A percentile compares a stretch with the other conserved stretches of the same genome.
phyloP scores from a whole-genome alignment of 2,329 filamentous ascomycete genomes.

The Spiromastix sp. region DNA sequence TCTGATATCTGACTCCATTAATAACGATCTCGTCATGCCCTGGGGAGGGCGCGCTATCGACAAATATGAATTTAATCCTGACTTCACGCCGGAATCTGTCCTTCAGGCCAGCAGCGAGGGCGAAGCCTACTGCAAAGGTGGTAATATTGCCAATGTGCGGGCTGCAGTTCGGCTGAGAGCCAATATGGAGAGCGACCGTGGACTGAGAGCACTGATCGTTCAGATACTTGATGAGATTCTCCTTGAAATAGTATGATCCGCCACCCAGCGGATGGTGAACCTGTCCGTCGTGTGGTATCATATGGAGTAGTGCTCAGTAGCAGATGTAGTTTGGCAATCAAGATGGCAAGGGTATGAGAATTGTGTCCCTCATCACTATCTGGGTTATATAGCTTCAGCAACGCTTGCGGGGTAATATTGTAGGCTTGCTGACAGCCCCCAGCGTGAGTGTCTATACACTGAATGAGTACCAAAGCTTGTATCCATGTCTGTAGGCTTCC shows the following conservation, averaged over 20 bases:
- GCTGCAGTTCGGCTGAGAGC: slow-evolving; percentile 11
- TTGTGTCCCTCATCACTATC: too few relatives aligned
- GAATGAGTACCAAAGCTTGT: too few relatives aligned
- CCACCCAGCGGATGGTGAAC: slow-evolving; percentile 10
- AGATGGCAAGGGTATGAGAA: too few relatives aligned
- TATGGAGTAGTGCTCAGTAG: too few relatives aligned
- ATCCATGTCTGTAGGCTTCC: too few relatives aligned
- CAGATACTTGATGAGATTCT: slow-evolving; percentile 7
- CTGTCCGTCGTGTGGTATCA: slow-evolving; percentile 3
- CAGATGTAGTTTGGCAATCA: too few relatives aligned
- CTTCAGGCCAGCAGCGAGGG: slow-evolving; percentile 3
- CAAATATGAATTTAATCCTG: slow-evolving; percentile 8
- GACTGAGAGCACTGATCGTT: slow-evolving; percentile 6
- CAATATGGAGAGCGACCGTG: slow-evolving; percentile 8
- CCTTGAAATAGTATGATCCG: slow-evolving; percentile 11
- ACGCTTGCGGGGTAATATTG: too few relatives aligned
- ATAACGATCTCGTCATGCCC: slow-evolving; percentile 6
- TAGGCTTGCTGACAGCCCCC: too few relatives aligned
- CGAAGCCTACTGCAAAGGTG: slow-evolving; percentile 9
- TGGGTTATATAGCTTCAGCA: too few relatives aligned
- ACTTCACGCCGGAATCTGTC: slow-evolving; percentile 2
- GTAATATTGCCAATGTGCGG: slow-evolving; percentile 11
- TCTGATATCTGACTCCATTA: slow-evolving; percentile 10
- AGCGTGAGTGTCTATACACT: too few relatives aligned
- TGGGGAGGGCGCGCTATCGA: slow-evolving; percentile 10